phyloP scores from a whole-genome alignment of 768 basidiomycete genomes.

The Boletus huronensis region DNA sequence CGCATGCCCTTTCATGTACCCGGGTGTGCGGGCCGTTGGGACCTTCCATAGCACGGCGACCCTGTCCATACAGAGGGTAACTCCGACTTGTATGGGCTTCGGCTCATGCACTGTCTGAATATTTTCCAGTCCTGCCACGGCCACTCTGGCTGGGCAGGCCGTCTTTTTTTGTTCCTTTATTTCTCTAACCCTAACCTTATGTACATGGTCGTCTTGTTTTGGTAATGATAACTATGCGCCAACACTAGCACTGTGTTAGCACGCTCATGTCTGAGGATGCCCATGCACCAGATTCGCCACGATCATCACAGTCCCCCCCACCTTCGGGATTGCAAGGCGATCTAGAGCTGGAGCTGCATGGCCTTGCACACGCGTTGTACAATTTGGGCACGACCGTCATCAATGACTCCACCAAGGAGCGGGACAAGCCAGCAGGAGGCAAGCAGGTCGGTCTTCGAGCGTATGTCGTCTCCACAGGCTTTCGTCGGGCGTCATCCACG shows the following conservation, averaged over 20 bases:
- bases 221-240: neutral
- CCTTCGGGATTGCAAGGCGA: constrained; percentile 70
- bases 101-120: constrained; percentile 76
- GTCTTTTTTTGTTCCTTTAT: constrained; percentile 10
- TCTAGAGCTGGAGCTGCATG: constrained; percentile 70
- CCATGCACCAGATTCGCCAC: constrained; percentile 48
- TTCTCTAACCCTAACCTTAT: constrained; percentile 33
- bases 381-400: constrained; percentile 82
- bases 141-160: constrained; percentile 44
- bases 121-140: constrained; percentile 69
- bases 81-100: constrained; percentile 50
- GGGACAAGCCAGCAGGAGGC: constrained; percentile 62
- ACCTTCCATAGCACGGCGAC: constrained; percentile 53
- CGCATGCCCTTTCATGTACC: constrained; percentile 50
- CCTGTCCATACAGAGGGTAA: constrained; percentile 43
- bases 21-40: constrained; percentile 54
- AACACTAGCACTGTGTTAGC: no score
- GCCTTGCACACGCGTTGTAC: constrained; percentile 73
- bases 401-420: constrained; percentile 78
- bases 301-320: constrained; percentile 69
- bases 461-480: constrained; percentile 37
- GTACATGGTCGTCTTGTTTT: constrained; percentile 4
- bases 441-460: constrained; percentile 78
- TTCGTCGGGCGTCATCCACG: neutral
- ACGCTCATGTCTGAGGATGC: constrained; percentile 17